Evolutionary conservation across 495 filamentous ascomycete species (phyloP), one percentile per base, ranked within the genome.

Genomic region (Hypoxylon lienhwacheense): DNA sequence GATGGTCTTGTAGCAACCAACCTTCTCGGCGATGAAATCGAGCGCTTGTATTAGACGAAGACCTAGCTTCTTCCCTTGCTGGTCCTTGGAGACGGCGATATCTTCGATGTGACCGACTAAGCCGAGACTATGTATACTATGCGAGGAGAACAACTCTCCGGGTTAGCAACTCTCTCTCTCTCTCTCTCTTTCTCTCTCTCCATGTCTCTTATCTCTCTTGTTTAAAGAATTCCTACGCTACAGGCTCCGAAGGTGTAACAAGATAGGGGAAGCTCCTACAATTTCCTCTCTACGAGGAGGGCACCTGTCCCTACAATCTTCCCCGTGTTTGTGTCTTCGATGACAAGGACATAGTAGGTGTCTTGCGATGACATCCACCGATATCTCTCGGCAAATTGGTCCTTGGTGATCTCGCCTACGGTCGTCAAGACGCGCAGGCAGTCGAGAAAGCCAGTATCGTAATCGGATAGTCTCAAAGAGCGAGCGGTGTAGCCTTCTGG

Each of bases 51-150:
- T 97, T 47, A 98, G 85, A 51, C 88, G 81, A 67, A 96, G 73
- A 2, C 93, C 93, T 29, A 98, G 77, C 72, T 96, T 96, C 81
- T 96, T 97, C 47, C 93, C 93, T 70, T 97, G 93, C 71, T 97
- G 91, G 48, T 90, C 85, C 70, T 90, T 88, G 54, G 86, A 83
- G 17, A 98, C 92, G 5, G 93, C 90, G 72, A 98, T 97, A 71
- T 98, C 93, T 73, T 98, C 93, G 73, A 98, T 96, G 68, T 98
- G 93, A 1, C 92, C 93, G n/a, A 96, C 91, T 4, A 80, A 56
- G 15, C 85, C 86, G 37, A 89, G 77, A 43, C 81, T 81, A 56
- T 89, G 85, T 61, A 90, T 86, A 65, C 85, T 87, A 55, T 54
- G 49, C 21, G 25, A 1, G 31, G 53, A 25, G 21, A 56, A 39